Conservation (phyloP, 2,329 filamentous ascomycete genomes). For the Ophiostoma quercus region DNA sequence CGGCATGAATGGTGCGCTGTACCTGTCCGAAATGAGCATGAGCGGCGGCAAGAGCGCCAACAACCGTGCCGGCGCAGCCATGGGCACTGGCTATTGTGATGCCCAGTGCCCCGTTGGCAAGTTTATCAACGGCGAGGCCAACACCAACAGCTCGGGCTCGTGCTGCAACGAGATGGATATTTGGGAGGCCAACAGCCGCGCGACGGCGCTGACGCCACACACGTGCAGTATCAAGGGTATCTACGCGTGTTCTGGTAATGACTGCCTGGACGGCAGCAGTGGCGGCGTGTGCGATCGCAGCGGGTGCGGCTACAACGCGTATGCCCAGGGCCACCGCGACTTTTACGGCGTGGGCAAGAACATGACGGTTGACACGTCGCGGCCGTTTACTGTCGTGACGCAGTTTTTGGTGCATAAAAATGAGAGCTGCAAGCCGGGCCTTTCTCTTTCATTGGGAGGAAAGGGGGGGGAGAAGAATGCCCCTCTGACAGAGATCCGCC, state of each 20-base stretch:
- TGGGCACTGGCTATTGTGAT: slow-evolving; percentile 52
- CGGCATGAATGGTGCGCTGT: slow-evolving; percentile 56
- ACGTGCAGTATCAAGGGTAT: slow-evolving; percentile 46
- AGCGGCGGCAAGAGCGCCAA: slow-evolving; percentile 44
- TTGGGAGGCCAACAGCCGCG: slow-evolving; percentile 60
- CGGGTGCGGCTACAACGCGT: slow-evolving; percentile 62
- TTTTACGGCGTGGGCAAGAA: slow-evolving; percentile 43
- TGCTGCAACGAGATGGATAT: slow-evolving; percentile 56
- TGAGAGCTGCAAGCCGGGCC: neutral
- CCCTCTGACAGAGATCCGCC: neutral
- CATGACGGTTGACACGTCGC: slow-evolving; percentile 52
- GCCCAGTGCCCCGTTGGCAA: slow-evolving; percentile 44
- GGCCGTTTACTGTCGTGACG: slow-evolving; percentile 56
- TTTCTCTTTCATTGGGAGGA: neutral
- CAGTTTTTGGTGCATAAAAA: slow-evolving; percentile 45
- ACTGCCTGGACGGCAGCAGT: slow-evolving; percentile 42
- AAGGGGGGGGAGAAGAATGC: neutral
- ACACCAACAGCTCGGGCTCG: slow-evolving; percentile 43
- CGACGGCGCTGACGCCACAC: slow-evolving; percentile 55
- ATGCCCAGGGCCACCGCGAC: slow-evolving; percentile 53
- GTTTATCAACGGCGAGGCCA: slow-evolving; percentile 42
- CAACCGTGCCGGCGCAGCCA: slow-evolving; percentile 45
- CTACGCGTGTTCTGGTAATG: slow-evolving; percentile 38
- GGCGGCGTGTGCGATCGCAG: slow-evolving; percentile 56
- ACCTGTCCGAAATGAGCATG: slow-evolving; percentile 46